These are phyloP conservation scores for Panellus pusillus DNA, from an alignment of 768 basidiomycete species.

Conservation along the genomic window DNA sequence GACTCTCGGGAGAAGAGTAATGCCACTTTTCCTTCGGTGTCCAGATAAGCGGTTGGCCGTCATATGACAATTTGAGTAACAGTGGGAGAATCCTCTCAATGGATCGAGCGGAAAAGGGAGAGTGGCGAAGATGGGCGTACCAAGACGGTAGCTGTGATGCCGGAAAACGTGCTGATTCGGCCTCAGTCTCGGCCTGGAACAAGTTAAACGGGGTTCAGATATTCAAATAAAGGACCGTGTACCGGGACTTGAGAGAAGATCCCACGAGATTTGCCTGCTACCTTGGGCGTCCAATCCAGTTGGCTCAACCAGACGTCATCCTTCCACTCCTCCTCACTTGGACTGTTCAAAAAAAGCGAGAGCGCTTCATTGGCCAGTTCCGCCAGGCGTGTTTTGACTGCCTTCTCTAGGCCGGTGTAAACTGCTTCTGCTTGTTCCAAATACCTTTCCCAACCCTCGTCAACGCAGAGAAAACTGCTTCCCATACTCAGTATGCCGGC, in stretches of 20 bases:
- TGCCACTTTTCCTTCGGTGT: slow-evolving; percentile 67
- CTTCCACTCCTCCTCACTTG: slow-evolving; percentile 52
- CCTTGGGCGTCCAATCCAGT: slow-evolving; percentile 94
- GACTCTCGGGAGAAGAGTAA: slow-evolving; percentile 37
- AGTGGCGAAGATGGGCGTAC: slow-evolving; percentile 51
- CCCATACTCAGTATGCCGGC: slow-evolving; percentile 92
- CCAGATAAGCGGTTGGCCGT: slow-evolving; percentile 60
- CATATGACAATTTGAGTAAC: slow-evolving; percentile 62
- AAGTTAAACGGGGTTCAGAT: neutral
- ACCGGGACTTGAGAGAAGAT: slow-evolving; percentile 32
- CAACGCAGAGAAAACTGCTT: slow-evolving; percentile 86
- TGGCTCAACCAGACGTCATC: slow-evolving; percentile 84
- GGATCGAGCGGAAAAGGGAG: slow-evolving; percentile 41
- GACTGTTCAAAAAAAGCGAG: slow-evolving; percentile 35
- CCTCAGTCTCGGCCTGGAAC: neutral
- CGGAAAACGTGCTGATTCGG: neutral
- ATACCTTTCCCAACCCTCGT: slow-evolving; percentile 87
- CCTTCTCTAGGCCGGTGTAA: slow-evolving; percentile 69
- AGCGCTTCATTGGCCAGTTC: slow-evolving; percentile 65
- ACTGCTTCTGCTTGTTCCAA: slow-evolving; percentile 73
- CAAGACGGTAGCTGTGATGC: slow-evolving; percentile 46
- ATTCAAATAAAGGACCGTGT: neutral
- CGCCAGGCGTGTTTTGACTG: slow-evolving; percentile 59
- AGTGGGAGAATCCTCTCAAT: slow-evolving; percentile 63
- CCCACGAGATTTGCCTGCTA: slow-evolving; percentile 67